Evolutionary conservation across 371 early-diverging fungal species (phyloP).

Genomic region (Choanephora cucurbitarum): DNA sequence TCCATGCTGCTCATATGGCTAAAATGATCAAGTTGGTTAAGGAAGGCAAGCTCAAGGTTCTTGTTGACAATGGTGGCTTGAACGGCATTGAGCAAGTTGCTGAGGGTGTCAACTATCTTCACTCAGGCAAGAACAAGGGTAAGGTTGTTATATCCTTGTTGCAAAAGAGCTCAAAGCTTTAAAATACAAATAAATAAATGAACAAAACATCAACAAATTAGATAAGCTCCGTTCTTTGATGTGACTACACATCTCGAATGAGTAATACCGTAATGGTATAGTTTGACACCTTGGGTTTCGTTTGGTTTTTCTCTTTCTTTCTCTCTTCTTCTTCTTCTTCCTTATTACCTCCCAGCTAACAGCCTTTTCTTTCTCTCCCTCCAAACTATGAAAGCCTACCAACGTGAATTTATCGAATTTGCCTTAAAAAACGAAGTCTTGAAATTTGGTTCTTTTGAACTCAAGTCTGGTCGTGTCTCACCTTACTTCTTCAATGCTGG

Average conservation of each 20-base stretch:
- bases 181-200: slow-evolving; percentile 2
- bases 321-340: slow-evolving; percentile 11
- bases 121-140: slow-evolving; percentile 56
- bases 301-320: slow-evolving; percentile 4
- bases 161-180: slow-evolving; percentile 26
- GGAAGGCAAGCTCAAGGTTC: slow-evolving; percentile 41
- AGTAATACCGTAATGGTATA: neutral
- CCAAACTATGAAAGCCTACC: slow-evolving; percentile 76
- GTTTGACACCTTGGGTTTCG: slow-evolving; percentile 1
- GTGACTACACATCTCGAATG: neutral
- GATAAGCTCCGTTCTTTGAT: neutral
- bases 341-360: slow-evolving; percentile 6
- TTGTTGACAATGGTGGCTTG: slow-evolving; percentile 45
- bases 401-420: slow-evolving; percentile 93
- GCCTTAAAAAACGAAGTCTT: slow-evolving; percentile 82
- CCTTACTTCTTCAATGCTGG: slow-evolving; percentile 99
- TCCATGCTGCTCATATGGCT: slow-evolving; percentile 36
- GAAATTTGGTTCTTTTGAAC: slow-evolving; percentile 87
- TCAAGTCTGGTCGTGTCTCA: slow-evolving; percentile 92
- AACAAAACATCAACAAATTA: too few relatives aligned
- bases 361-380: slow-evolving; percentile 1
- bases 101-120: slow-evolving; percentile 48
- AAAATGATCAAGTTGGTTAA: slow-evolving; percentile 31
- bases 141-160: slow-evolving; percentile 51
- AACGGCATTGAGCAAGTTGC: slow-evolving; percentile 44